Conservation (phyloP, 768 basidiomycete species). For the Suillus fuscotomentosus region DNA sequence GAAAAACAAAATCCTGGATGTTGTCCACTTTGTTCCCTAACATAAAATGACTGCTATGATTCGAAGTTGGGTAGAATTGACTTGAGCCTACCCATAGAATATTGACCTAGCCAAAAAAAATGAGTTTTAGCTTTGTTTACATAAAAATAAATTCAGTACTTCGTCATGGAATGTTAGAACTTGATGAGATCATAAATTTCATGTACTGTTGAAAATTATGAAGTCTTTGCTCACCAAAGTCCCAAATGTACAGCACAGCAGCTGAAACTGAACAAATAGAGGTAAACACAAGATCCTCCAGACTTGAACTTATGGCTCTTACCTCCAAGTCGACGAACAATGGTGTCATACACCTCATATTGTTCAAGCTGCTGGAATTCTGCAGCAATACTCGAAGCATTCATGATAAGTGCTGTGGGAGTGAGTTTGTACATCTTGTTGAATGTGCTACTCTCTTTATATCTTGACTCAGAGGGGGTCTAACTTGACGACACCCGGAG, state of each 20-base stretch:
- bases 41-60: neutral
- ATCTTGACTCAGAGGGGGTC: neutral
- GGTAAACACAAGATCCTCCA: neutral
- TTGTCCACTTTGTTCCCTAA: neutral
- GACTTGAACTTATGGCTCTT: neutral
- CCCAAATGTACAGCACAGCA: neutral
- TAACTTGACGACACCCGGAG: too few species aligned
- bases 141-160: neutral
- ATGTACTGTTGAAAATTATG: neutral
- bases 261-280: slow-evolving; percentile 1
- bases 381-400: neutral
- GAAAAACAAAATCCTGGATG: slow-evolving; percentile 2
- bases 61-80: neutral
- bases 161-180: slow-evolving; percentile 5
- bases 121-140: neutral
- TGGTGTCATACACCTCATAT: neutral
- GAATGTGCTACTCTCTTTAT: neutral
- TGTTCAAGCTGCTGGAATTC: neutral
- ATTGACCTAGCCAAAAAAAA: neutral
- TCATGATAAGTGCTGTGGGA: neutral
- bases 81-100: slow-evolving; percentile 5
- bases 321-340: neutral
- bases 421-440: neutral
- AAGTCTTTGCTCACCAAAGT: neutral
- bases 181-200: neutral